phyloP scores from a whole-genome alignment of 2,329 filamentous ascomycete species.

The Paraphaeosphaeria minitans region DNA sequence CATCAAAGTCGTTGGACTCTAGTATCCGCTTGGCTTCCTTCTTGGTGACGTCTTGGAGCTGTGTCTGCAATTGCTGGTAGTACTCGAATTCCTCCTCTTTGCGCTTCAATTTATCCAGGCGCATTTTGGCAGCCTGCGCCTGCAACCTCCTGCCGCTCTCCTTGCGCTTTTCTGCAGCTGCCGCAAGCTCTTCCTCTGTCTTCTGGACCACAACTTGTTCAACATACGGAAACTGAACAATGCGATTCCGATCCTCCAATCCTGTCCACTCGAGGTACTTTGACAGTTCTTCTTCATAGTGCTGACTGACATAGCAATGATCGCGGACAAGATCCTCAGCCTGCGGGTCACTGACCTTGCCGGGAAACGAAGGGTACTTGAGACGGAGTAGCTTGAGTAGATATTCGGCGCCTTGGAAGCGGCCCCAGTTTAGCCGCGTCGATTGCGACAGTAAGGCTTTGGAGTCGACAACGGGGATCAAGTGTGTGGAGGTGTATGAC shows the following conservation, averaged over 20 bases:
- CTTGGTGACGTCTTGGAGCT: slow-evolving; percentile 74
- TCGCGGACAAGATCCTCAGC: slow-evolving; percentile 85
- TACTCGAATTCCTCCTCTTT: slow-evolving; percentile 97
- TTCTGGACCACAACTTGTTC: slow-evolving; percentile 91
- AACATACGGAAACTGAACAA: slow-evolving; percentile 91
- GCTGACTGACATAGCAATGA: slow-evolving; percentile 85
- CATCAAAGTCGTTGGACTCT: slow-evolving; percentile 89
- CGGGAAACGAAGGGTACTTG: slow-evolving; percentile 89
- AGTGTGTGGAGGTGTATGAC: slow-evolving; percentile 89
- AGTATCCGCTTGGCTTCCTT: slow-evolving; percentile 87
- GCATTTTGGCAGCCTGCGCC: slow-evolving; percentile 96
- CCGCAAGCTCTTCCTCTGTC: slow-evolving; percentile 88
- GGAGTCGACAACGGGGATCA: slow-evolving; percentile 89
- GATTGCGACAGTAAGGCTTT: slow-evolving; percentile 85
- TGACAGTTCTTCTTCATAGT: slow-evolving; percentile 80
- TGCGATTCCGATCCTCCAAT: slow-evolving; percentile 83
- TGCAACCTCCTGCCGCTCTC: slow-evolving; percentile 90
- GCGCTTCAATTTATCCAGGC: slow-evolving; percentile 89
- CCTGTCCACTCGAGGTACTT: slow-evolving; percentile 88
- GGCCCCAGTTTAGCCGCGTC: slow-evolving; percentile 92
- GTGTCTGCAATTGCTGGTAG: slow-evolving; percentile 80
- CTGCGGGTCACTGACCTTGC: slow-evolving; percentile 84
- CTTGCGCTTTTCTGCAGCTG: slow-evolving; percentile 90
- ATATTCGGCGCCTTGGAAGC: slow-evolving; percentile 87
- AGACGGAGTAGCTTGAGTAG: slow-evolving; percentile 85